Evolutionary conservation across 495 filamentous ascomycete genomes (phyloP).

Genomic region (Talaromyces thailandensis): DNA sequence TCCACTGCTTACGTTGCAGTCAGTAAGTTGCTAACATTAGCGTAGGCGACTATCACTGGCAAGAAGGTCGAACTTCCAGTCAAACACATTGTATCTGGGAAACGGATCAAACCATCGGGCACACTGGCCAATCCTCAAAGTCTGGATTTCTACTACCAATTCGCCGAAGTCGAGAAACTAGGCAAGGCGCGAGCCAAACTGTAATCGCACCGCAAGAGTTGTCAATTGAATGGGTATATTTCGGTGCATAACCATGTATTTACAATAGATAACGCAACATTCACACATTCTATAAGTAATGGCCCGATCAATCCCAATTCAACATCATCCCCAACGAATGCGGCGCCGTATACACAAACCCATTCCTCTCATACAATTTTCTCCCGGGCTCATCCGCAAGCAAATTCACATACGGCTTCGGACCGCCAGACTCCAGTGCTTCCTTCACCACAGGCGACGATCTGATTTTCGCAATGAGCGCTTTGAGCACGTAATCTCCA

Average conservation of each 20-base stretch:
- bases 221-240: neutral
- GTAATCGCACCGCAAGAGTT: slow-evolving; percentile 12
- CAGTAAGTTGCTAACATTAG: slow-evolving; percentile 2
- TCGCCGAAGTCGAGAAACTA: slow-evolving; percentile 67
- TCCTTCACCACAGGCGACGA: slow-evolving; percentile 7
- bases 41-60: slow-evolving; percentile 67
- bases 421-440: slow-evolving; percentile 21
- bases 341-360: slow-evolving; percentile 36
- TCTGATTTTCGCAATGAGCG: slow-evolving; percentile 29
- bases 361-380: slow-evolving; percentile 35
- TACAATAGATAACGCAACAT: neutral
- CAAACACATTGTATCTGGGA: slow-evolving; percentile 74
- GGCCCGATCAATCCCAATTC: slow-evolving; percentile 2
- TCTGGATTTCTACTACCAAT: slow-evolving; percentile 70
- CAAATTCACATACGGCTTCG: slow-evolving; percentile 32
- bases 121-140: slow-evolving; percentile 69
- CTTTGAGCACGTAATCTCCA: slow-evolving; percentile 35
- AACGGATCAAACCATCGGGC: slow-evolving; percentile 63
- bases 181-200: slow-evolving; percentile 30
- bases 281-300: neutral
- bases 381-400: slow-evolving; percentile 37
- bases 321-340: slow-evolving; percentile 19
- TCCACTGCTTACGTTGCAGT: slow-evolving; percentile 1
- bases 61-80: slow-evolving; percentile 84
- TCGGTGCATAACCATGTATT: neutral